These are phyloP conservation scores for Cupressus sempervirens DNA, from an alignment of 75 land plant genomes.

Conservation along the genomic window DNA sequence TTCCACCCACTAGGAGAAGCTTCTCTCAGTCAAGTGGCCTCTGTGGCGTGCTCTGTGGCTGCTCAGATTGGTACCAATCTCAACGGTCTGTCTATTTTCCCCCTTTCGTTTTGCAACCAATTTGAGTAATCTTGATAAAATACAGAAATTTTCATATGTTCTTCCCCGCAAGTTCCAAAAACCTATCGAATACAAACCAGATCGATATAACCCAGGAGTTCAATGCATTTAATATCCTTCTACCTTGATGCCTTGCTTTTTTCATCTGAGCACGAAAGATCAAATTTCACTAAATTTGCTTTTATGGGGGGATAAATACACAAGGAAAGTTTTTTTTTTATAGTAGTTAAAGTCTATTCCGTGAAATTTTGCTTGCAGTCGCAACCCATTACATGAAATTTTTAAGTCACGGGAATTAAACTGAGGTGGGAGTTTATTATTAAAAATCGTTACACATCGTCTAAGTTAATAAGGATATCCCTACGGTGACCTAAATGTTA, in stretches of 20 bases:
- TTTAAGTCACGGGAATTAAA: neutral
- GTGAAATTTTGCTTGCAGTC: too few species aligned
- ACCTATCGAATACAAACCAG: neutral
- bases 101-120: neutral
- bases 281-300: neutral
- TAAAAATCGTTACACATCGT: too few species aligned
- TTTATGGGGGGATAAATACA: too few species aligned
- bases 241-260: neutral
- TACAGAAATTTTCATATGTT: neutral
- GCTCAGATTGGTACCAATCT: constrained; percentile 48
- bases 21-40: constrained; percentile 49
- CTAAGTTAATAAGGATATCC: too few species aligned
- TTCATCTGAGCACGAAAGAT: neutral
- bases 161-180: neutral
- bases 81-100: constrained; percentile 30
- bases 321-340: too few species aligned
- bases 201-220: neutral
- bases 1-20: constrained; percentile 70
- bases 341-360: too few species aligned
- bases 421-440: neutral
- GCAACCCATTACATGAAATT: neutral
- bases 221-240: neutral
- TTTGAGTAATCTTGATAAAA: neutral
- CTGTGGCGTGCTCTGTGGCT: constrained; percentile 59
- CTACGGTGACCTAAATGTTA: neutral